Base-by-base conservation (phyloP, 768 basidiomycete species). In the Hericium erinaceus region DNA sequence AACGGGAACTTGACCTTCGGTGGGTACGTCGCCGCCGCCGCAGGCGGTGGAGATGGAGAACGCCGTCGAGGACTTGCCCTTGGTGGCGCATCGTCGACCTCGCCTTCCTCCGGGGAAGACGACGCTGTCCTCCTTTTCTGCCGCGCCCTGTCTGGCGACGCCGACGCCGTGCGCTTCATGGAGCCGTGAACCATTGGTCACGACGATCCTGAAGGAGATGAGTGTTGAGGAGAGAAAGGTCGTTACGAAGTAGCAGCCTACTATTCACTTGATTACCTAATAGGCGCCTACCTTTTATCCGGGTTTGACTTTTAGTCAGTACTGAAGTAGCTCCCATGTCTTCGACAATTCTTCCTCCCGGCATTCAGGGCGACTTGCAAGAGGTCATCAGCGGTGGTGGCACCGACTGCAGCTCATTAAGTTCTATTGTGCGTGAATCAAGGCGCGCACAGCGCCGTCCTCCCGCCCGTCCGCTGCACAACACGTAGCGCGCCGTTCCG, bases 21-120 rank as follows among this genome's bases (percentile, higher is more conserved):
- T 52, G 66, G 64, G 53, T 68, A 72, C 63, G 67, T 80, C 70
- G 63, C 22, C 22, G n/a, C n/a, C 18, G 60, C 65, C 20, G 63
- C 63, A 33, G 51, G 52, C 51, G 44, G 39, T 70, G 63, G 51
- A 16, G 55, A 56, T 46, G 64, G 58, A 54, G 67, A 57, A 22
- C 44, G 44, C 16, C 44, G 1, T 46, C 44, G 12, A 13, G 44
- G 39, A 53, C 60, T 57, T 39, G 65, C 59, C 26, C 64, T 60
- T 39, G 67, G 61, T 20, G 64, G 61, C 44, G 69, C 73, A 68
- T 90, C 88, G 70, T 89, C 87, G 52, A 92, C 73, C 64, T 92
- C 89, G 59, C 89, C 89, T 67, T 92, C 89, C 69, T 92, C 89
- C 52, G 88, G 88, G 1, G 87, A 77, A 1, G 71, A 85, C 2